Evolutionary conservation across 371 early-diverging fungal species (phyloP).

Genomic region (Circinella umbellata): DNA sequence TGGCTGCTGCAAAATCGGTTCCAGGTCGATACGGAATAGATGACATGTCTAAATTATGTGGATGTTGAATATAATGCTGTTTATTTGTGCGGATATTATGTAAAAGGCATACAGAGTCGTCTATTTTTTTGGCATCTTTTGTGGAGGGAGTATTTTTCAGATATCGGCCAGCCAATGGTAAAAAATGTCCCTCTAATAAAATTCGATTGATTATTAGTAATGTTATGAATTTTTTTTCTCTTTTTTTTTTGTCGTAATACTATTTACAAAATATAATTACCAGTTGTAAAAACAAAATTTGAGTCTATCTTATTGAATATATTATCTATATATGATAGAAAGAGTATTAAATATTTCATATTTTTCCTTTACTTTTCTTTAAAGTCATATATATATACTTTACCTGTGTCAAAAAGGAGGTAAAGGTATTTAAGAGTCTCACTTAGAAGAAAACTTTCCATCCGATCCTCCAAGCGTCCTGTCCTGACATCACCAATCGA

Average conservation of each 20-base stretch:
- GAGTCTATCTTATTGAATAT: conserved; percentile 67
- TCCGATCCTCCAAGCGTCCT: conserved; percentile 77
- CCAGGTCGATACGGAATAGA: conserved; percentile 33
- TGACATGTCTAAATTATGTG: conserved; percentile 28
- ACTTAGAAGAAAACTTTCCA: conserved; percentile 95
- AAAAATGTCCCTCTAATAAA: conserved; percentile 76
- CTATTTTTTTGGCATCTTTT: neutral
- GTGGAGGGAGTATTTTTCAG: conserved; percentile 10
- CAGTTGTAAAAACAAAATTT: conserved; percentile 89
- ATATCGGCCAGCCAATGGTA: conserved; percentile 45
- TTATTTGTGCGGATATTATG: neutral
- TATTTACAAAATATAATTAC: conserved; percentile 22
- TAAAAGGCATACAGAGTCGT: conserved; percentile 6
- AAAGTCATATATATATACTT: conserved; percentile 1
- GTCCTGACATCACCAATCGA: conserved; percentile 70
- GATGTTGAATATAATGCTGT: conserved; percentile 17
- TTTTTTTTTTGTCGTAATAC: neutral
- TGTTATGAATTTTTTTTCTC: neutral
- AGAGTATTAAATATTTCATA: neutral
- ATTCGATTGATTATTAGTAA: neutral
- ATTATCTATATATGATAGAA: conserved; percentile 34
- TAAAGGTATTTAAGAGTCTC: conserved; percentile 96
- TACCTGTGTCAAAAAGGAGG: conserved; percentile 79
- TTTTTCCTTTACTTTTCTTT: neutral
- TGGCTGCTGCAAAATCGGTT: conserved; percentile 39